phyloP scores from a whole-genome alignment of 2,329 filamentous ascomycete species.

The Aspergillus chevalieri region DNA sequence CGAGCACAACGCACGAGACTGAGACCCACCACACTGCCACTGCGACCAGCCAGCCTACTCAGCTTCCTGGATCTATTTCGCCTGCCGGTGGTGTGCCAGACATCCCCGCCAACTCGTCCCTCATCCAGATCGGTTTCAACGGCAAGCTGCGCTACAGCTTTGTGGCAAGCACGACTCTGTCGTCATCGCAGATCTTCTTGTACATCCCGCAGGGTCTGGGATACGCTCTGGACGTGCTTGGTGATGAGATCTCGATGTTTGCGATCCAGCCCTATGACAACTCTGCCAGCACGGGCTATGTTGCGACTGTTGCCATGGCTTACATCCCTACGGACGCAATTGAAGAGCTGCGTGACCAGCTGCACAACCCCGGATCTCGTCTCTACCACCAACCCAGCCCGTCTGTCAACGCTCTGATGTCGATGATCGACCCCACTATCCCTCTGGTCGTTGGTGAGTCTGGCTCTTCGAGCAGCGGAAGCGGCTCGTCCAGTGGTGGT shows the following conservation, averaged over 20 bases:
- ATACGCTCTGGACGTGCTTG: conserved; percentile 49
- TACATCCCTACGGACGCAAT: conserved; percentile 70
- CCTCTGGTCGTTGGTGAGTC: conserved; percentile 53
- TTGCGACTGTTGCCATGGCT: conserved; percentile 72
- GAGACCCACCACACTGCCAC: conserved; percentile 29
- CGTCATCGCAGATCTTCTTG: conserved; percentile 78
- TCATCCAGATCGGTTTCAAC: conserved; percentile 80
- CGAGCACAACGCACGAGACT: conserved; percentile 22
- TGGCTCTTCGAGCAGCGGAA: conserved; percentile 40
- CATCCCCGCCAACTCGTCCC: conserved; percentile 57
- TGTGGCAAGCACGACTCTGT: conserved; percentile 63
- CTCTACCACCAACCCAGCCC: conserved; percentile 66
- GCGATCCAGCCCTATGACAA: conserved; percentile 74
- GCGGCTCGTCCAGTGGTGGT: conserved; percentile 15
- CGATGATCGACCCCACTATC: conserved; percentile 77
- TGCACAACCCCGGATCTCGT: conserved; percentile 64
- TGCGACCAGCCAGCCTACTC: conserved; percentile 50
- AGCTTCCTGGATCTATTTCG: conserved; percentile 68
- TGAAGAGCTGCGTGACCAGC: conserved; percentile 59
- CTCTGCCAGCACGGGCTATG: conserved; percentile 58
- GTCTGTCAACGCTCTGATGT: conserved; percentile 67
- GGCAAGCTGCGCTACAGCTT: conserved; percentile 78
- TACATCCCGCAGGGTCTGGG: conserved; percentile 67
- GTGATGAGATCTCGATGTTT: conserved; percentile 57
- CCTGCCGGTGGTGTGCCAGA: conserved; percentile 56